Evolutionary conservation across 2,329 filamentous ascomycete genomes (phyloP), one percentile per base, ranked within the genome.

Genomic region (Dactylellina drechsleri): DNA sequence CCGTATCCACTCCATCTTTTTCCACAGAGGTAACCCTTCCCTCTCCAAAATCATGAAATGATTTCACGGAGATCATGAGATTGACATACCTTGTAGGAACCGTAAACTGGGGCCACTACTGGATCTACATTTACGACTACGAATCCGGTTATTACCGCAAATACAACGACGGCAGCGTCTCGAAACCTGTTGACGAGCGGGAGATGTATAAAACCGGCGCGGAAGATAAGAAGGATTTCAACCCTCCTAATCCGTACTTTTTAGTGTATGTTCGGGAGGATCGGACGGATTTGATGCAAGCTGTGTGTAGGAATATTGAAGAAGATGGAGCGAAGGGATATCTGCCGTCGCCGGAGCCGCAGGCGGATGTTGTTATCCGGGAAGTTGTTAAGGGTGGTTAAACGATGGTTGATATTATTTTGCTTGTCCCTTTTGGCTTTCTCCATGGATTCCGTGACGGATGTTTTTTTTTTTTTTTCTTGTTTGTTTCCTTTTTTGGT

Each of bases 101-200:
- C 28, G 86, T 90, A 47, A 86, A 85, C 52, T 90, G 90, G 53
- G 95, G 95, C 0, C 95, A 99, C 82, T 99, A 98, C 83, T 97
- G 92, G 90, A 92, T 97, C 52, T 97, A 93, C 86, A 96, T 99
- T 77, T 91, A 89, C 80, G 95, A 98, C 83, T 96, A 96, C 81
- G 87, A 90, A 77, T 87, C 88, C 54, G 83, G 89, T 41, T 84
- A 93, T 18, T 99, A 95, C 93, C 90, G 93, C 68, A 92, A 92
- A 80, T 99, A 97, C 85, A 99, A 99, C 81, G 95, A 99, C 80
- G 90, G 90, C 64, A 86, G 86, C 15, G 93, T 99, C 23, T 89
- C 87, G 1, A 88, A 91, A 77, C 86, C 88, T 26, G 83, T 85
- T 13, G 86, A 91, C 79, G 85, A 87, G 6, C 84, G 85, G 15